Conservation (phyloP, 1,284 basidiomycete genomes). For the Trichosporon sp. region DNA sequence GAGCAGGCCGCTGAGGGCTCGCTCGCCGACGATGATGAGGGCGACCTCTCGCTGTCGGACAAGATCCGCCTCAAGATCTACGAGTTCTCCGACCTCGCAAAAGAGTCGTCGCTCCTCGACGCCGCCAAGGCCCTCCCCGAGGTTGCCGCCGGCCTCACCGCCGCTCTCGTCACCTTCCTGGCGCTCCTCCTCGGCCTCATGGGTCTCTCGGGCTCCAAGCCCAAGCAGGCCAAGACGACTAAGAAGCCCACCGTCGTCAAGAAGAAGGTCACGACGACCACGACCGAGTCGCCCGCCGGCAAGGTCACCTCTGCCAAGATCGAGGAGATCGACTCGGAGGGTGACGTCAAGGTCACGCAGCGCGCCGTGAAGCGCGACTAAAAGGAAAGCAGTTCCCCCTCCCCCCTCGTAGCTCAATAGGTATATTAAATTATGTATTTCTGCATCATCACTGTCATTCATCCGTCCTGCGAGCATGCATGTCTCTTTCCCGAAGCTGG, state of each 20-base stretch:
- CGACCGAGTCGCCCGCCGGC: slow-evolving; percentile 39
- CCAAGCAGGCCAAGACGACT: slow-evolving; percentile 39
- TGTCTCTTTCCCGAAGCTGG: background rate
- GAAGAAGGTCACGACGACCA: slow-evolving; percentile 50
- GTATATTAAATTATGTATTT: slow-evolving; percentile 20
- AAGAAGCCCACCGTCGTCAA: slow-evolving; percentile 42
- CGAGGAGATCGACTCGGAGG: slow-evolving; percentile 36
- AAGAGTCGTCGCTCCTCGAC: slow-evolving; percentile 38
- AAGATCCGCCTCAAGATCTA: slow-evolving; percentile 51
- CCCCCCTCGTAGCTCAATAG: slow-evolving; percentile 15
- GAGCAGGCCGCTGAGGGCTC: slow-evolving; percentile 58
- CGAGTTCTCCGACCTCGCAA: slow-evolving; percentile 53
- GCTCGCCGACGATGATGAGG: slow-evolving; percentile 61
- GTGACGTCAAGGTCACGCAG: slow-evolving; percentile 41
- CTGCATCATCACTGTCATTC: background rate
- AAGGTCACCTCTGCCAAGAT: slow-evolving; percentile 36
- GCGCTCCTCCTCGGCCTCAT: slow-evolving; percentile 78
- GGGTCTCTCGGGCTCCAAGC: slow-evolving; percentile 67
- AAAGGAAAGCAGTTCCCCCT: background rate
- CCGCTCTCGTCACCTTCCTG: slow-evolving; percentile 73
- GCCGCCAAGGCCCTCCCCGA: slow-evolving; percentile 83
- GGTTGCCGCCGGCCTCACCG: slow-evolving; percentile 74
- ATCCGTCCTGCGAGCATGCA: background rate
- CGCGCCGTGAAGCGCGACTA: slow-evolving; percentile 36
- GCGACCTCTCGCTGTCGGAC: slow-evolving; percentile 43